Conservation (phyloP, 2,329 filamentous ascomycete species). For the Colletotrichum sp. region DNA sequence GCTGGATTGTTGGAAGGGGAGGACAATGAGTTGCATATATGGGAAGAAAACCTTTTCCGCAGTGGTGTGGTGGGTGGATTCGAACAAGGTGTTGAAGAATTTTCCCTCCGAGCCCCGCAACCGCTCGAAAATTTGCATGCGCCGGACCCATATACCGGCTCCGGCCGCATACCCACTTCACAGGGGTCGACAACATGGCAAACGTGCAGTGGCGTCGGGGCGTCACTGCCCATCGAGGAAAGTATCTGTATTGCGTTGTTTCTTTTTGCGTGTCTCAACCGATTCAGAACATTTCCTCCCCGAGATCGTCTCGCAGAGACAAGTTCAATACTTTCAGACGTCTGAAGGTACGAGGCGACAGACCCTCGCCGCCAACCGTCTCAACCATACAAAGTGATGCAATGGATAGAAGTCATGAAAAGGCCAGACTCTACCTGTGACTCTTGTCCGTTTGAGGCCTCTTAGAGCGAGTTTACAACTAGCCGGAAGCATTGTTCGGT, state of each 20-base stretch:
- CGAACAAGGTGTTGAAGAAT: neutral
- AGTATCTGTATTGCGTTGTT: rapidly evolving
- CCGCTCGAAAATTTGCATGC: neutral
- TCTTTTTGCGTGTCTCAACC: neutral
- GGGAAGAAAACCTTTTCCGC: neutral
- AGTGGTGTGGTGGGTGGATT: neutral
- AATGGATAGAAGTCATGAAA: rapidly evolving
- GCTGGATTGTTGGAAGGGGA: neutral
- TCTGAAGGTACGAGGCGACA: neutral
- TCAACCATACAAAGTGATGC: too few species aligned
- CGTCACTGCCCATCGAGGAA: neutral
- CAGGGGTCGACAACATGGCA: neutral
- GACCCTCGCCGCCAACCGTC: neutral
- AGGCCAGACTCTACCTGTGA: too few species aligned
- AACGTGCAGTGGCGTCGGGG: neutral
- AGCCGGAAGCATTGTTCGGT: too few species aligned
- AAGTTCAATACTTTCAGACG: neutral
- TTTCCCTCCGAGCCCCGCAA: neutral
- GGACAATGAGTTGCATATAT: neutral
- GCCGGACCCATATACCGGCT: neutral
- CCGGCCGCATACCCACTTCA: neutral
- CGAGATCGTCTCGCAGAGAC: neutral
- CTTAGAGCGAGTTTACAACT: too few species aligned
- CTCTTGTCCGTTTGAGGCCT: too few species aligned
- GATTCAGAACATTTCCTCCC: neutral